Evolutionary conservation across 805 yeast species (phyloP).

Genomic region (Wickerhamia fluorescens): DNA sequence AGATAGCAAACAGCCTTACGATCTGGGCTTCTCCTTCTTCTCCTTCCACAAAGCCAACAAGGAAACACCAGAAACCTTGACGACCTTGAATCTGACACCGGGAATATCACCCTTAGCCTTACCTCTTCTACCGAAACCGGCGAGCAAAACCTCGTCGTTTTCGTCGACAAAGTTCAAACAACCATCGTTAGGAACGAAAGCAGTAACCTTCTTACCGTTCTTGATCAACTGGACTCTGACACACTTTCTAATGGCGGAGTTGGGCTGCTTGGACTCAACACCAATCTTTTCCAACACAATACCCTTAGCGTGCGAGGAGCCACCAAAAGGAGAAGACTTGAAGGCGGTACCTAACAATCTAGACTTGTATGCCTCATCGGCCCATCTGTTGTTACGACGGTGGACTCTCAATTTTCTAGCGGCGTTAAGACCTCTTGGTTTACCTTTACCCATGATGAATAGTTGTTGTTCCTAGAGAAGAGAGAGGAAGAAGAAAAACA

Average conservation of each 20-base stretch:
- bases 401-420: constrained; percentile 99
- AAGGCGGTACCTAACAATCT: constrained; percentile 99
- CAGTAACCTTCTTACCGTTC: constrained; percentile 99
- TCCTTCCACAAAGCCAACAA: constrained; percentile 99
- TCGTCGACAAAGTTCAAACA: constrained; percentile 99
- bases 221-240: constrained; percentile 99
- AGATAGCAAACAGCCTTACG: too few relatives aligned
- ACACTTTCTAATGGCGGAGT: constrained; percentile 99
- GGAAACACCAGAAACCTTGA: constrained; percentile 99
- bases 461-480: constrained; percentile 8
- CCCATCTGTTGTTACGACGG: constrained; percentile 99
- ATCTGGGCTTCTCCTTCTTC: constrained; percentile 99
- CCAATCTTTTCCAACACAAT: constrained; percentile 99
- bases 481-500: constrained; percentile 4
- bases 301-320: constrained; percentile 99
- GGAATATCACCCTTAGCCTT: constrained; percentile 99
- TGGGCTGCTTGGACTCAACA: constrained; percentile 99
- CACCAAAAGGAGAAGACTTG: constrained; percentile 99
- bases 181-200: constrained; percentile 99
- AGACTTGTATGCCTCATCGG: constrained; percentile 96
- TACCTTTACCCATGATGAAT: constrained; percentile 94
- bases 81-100: constrained; percentile 99
- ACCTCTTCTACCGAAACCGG: constrained; percentile 99
- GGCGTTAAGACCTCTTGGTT: constrained; percentile 99
- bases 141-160: constrained; percentile 98